Evolutionary conservation across 2,329 filamentous ascomycete genomes (phyloP), one percentile per base, ranked within the genome.

Genomic region (Fusarium sp.): DNA sequence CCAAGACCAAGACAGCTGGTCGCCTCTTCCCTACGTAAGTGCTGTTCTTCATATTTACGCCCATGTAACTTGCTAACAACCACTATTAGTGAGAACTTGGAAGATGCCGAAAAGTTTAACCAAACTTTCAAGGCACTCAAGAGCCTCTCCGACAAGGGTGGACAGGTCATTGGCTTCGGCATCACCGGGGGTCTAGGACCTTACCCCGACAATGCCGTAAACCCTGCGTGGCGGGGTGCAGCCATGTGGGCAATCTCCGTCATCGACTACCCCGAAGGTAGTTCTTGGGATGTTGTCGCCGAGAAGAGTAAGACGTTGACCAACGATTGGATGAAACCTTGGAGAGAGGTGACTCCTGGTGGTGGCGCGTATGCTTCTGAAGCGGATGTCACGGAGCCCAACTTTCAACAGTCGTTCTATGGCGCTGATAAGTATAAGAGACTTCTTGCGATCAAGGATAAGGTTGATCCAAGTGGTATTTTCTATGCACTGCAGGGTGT

Each of bases 201-300:
- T 2, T 75, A 81, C 32, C 78, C 80, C 3, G 79, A 80, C 60
- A 84, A 82, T 14, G 81, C 83, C 10, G 79, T 86, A 45, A 85
- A 85, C 71, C 84, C 85, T 7, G 85, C 84, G 2, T 88, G 85
- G 85, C 80, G 85, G 42, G 77, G 80, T 10, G 79, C 83, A 3
- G 72, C 78, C 2, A 74, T 83, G 68, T 82, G 79, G 70, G 78
- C 75, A 30, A 81, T 81, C 62, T 73, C 77, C 38, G 77, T 76
- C 53, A 73, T 79, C 40, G 75, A 74, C 48, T 82, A 77, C 77
- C 56, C 62, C 1, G 37, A 53, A 6, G 55, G 60, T 6, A 70
- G 62, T 27, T 57, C 62, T 2, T 59, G 26, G 44, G 50, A 64
- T 1, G 12, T 71, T 4, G 20, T 71, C 1, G 27, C 67, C 5